A percentile compares a stretch with the other conserved stretches of the same genome.
Evolutionary conservation across 2,329 filamentous ascomycete genomes (phyloP).

Genomic region (Rhynchosporium graminicola): DNA sequence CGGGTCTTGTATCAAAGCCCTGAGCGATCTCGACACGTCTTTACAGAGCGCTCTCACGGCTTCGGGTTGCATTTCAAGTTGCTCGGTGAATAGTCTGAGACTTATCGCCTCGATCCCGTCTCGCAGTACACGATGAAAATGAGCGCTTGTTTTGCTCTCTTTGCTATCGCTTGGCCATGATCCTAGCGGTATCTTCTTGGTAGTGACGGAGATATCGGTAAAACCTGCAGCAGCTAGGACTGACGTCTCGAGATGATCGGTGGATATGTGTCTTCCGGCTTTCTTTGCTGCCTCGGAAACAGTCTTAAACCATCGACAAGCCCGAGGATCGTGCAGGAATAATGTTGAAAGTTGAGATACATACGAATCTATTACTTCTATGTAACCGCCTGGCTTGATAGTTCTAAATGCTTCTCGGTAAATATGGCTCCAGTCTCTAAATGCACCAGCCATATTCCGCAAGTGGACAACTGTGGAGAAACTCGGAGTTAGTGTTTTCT

Average conservation of each 20-base stretch:
- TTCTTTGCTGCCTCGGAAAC: constrained; percentile 28
- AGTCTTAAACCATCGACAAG: constrained; percentile 20
- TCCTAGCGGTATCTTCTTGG: constrained; percentile 36
- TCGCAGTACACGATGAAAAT: constrained; percentile 33
- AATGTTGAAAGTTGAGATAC: constrained; percentile 27
- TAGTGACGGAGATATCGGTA: constrained; percentile 43
- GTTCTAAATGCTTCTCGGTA: constrained; percentile 51
- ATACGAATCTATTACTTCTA: constrained; percentile 40
- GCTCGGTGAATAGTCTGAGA: constrained; percentile 34
- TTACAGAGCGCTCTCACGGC: constrained; percentile 30
- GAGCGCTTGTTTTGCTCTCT: constrained; percentile 31
- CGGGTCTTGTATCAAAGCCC: constrained; percentile 28
- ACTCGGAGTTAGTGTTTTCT: too few species aligned
- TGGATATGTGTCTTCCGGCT: constrained; percentile 29
- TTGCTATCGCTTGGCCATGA: constrained; percentile 42
- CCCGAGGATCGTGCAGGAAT: constrained; percentile 25
- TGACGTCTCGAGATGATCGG: constrained; percentile 32
- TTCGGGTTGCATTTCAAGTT: constrained; percentile 34
- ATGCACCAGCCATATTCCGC: constrained; percentile 57
- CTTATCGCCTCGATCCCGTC: constrained; percentile 34
- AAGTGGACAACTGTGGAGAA: constrained; percentile 51
- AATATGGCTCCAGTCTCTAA: constrained; percentile 57
- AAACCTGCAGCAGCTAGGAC: constrained; percentile 45
- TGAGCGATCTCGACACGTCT: constrained; percentile 23
- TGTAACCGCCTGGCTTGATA: constrained; percentile 39